Percentiles rank a stretch among this genome's conserved stretches.
These are phyloP conservation scores for Raphanus sativus DNA, from an alignment of 345 rosid genomes.

Conservation along the genomic window DNA sequence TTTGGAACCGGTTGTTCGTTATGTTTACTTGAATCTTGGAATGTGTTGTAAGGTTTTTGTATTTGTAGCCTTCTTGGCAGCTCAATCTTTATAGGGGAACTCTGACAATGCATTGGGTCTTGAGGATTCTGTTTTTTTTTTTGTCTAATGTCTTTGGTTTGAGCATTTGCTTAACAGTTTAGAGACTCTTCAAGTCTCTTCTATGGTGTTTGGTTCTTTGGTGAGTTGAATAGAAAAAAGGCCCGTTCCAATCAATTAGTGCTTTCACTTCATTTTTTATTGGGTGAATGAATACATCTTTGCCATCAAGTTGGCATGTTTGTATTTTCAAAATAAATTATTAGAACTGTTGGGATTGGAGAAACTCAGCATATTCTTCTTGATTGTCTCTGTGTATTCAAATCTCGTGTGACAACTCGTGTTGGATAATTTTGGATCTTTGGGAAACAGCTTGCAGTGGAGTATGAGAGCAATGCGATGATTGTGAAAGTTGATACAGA, in stretches of 20 bases:
- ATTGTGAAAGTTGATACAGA: slow-evolving; percentile 93
- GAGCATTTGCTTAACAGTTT: not conserved
- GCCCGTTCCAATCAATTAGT: not conserved
- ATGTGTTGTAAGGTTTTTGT: not conserved
- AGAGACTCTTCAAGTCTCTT: not conserved
- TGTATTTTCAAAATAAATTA: not conserved
- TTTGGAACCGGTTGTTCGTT: not conserved
- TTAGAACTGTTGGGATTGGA: not conserved
- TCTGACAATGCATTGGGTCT: not conserved
- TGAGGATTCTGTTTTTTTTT: not conserved
- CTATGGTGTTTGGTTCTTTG: not conserved
- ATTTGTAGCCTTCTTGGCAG: not conserved
- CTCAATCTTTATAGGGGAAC: not conserved
- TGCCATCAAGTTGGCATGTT: not conserved
- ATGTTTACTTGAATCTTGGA: not conserved
- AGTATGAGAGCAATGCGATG: slow-evolving; percentile 73
- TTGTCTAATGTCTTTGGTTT: slow-evolving; percentile 22
- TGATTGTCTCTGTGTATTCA: not conserved
- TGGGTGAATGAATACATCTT: not conserved
- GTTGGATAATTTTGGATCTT: not conserved
- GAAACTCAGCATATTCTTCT: not conserved
- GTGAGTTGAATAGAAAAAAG: not conserved
- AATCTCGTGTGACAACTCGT: not conserved
- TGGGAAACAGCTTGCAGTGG: slow-evolving; percentile 75
- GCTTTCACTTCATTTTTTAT: not conserved